These are phyloP conservation scores for Calocybe gangraenosa DNA, from an alignment of 768 basidiomycete species.

Conservation along the genomic window DNA sequence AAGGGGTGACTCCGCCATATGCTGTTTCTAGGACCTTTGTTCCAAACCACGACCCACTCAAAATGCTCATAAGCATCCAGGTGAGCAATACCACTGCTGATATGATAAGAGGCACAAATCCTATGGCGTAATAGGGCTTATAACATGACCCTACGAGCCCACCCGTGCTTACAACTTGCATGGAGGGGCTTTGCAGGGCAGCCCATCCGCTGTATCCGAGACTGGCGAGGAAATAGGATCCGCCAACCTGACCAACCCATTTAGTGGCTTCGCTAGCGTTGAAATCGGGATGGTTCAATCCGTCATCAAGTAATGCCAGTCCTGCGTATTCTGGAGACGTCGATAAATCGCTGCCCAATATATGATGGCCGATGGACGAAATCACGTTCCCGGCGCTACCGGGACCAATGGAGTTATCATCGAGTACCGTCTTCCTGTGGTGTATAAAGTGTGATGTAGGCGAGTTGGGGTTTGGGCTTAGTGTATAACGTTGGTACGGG, in stretches of 20 bases:
- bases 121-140: slow-evolving; percentile 11
- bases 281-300: not conserved
- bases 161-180: slow-evolving; percentile 17
- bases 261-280: not conserved
- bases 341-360: not conserved
- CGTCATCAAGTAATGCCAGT: not conserved
- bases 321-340: not conserved
- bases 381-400: slow-evolving; percentile 11
- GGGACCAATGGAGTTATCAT: not conserved
- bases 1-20: slow-evolving; percentile 7
- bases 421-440: not conserved
- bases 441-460: slow-evolving; percentile 11
- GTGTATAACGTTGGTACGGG: slow-evolving; percentile 13
- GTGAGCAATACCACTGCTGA: slow-evolving; percentile 8
- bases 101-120: slow-evolving; percentile 15
- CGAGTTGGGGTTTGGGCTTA: slow-evolving; percentile 2
- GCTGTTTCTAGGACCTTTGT: not conserved
- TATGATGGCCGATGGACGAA: not conserved
- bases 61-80: slow-evolving; percentile 6
- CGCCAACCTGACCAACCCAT: slow-evolving; percentile 17
- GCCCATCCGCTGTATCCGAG: slow-evolving; percentile 19
- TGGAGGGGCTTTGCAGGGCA: slow-evolving; percentile 6
- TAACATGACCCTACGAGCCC: slow-evolving; percentile 15
- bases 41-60: slow-evolving; percentile 4
- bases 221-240: slow-evolving; percentile 12